Base-by-base conservation (phyloP, 495 filamentous ascomycete species). In the Monascus purpureus region DNA sequence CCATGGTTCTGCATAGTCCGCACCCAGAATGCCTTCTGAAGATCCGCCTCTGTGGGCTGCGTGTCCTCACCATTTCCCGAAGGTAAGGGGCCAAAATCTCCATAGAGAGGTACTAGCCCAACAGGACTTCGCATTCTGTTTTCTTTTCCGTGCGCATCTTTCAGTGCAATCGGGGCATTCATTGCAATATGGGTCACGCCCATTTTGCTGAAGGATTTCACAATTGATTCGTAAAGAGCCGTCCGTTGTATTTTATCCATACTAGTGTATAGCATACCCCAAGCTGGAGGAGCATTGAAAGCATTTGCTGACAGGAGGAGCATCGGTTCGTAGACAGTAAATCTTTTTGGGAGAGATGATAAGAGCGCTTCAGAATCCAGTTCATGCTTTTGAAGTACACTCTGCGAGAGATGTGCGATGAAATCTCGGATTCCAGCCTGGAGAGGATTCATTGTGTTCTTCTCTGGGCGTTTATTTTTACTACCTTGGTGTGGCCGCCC, bases 1-100 rank as follows among this genome's bases (percentile, higher is more conserved):
- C 75, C 75, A 46, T 88, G 81, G 47, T 94, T 87, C 15, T 60
- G 69, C 4, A 73, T 67, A 0, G 70, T 70, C 3, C 73, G 73
- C 9, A 61, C 60, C 83, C 85, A 95, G 41, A 92, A 76, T 0
- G 82, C 77, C 9, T 44, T 26, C 8, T 54, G 37, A 29, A 83
- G 73, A 41, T 85, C 76, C 0, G 41, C 23, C 9, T 13, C 27
- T 20, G 32, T 49, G 2, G 59, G 58, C 20, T 52, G 50, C 13
- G 37, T 33, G 13, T 36, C 42, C 14, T 47, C 48, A 4, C 29
- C 32, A 8, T 33, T 14, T 2, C n/a, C 19, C 1, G 28, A 32
- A 0, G 17, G 18, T 8, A 29, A 3, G 15, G 41, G 28, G 5
- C 78, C 79, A 38, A 85, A 88, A 38, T 72, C 61, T 11, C 81